Conservation (phyloP, 257 asterid genomes). For the Scutellaria galericulata region DNA sequence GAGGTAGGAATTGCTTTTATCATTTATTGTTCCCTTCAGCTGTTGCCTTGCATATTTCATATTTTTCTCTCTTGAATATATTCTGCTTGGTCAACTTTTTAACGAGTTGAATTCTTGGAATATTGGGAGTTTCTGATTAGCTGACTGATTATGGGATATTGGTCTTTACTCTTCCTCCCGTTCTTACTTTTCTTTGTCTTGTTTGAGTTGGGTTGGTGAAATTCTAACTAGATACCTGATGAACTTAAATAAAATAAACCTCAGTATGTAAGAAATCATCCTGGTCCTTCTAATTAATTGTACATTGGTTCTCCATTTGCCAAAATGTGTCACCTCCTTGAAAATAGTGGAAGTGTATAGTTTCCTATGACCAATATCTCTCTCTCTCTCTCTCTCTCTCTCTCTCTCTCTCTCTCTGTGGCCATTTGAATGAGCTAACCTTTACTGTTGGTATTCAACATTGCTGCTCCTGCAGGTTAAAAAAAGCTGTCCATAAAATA, state of each 20-base stretch:
- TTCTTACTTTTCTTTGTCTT: background rate
- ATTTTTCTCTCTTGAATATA: background rate
- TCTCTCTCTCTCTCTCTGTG: background rate
- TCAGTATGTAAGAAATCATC: background rate
- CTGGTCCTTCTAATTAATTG: background rate
- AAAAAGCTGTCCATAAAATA: no score
- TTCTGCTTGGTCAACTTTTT: background rate
- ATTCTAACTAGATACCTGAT: background rate
- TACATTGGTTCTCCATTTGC: background rate
- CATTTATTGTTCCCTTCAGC: background rate
- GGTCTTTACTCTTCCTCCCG: background rate
- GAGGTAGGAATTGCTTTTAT: conserved; percentile 56
- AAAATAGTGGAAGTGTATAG: background rate
- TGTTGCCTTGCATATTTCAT: background rate
- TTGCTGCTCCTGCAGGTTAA: background rate
- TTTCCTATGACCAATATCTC: background rate
- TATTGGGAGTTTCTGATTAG: background rate
- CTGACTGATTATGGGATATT: conserved; percentile 15
- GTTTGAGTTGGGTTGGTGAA: background rate
- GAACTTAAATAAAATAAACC: background rate
- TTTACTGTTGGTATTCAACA: background rate
- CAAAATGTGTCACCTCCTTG: background rate
- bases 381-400: background rate
- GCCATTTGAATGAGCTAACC: background rate
- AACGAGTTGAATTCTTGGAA: background rate